Evolutionary conservation across 2,329 filamentous ascomycete genomes (phyloP), one percentile per base, ranked within the genome.

Genomic region (Xylariaceae sp.): DNA sequence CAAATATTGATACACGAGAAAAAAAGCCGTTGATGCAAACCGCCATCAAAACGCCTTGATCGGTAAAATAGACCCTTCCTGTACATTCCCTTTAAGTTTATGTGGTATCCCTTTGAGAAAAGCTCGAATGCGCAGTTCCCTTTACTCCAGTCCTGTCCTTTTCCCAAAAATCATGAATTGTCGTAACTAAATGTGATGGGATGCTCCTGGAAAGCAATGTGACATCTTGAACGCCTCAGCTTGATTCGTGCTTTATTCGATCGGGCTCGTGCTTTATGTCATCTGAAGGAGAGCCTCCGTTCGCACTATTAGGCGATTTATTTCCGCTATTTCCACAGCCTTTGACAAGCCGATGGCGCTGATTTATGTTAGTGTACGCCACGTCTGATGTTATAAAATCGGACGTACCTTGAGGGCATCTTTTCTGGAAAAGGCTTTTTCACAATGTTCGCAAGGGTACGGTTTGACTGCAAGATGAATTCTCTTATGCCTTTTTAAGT

Each of bases 401-500:
- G 42, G 12, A 35, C 80, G 59, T 72, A 97, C 93, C 87, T 97
- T 97, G 22, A 98, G 73, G 8, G 93, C 93, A 67, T 97, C 93
- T 65, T 97, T 97, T 48, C 93, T 79, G 3, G 91, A 96, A 62
- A 98, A 98, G 64, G 88, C 93, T 78, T 97, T 97, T 50, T 95
- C 90, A 64, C 93, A 98, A 60, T 86, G 85, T 6, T 74, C 80
- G 65, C 93, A 98, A 0, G 91, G 91, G 65, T 92, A 97, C 0
- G 93, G 93, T 74, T 98, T 98, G 33, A 97, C 88, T 0, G 90
- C 88, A 47, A 97, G 69, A 67, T 98, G 93, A 48, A 97, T 97
- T 40, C 90, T 76, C 74, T 95, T 95, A 66, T 98, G 93, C 41
- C 93, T 80, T 70, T 98, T 98, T 57, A 97, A 68, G 62, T 97